These are phyloP conservation scores for Chlorophyllum brunneum DNA, from an alignment of 768 basidiomycete species.

Conservation along the genomic window DNA sequence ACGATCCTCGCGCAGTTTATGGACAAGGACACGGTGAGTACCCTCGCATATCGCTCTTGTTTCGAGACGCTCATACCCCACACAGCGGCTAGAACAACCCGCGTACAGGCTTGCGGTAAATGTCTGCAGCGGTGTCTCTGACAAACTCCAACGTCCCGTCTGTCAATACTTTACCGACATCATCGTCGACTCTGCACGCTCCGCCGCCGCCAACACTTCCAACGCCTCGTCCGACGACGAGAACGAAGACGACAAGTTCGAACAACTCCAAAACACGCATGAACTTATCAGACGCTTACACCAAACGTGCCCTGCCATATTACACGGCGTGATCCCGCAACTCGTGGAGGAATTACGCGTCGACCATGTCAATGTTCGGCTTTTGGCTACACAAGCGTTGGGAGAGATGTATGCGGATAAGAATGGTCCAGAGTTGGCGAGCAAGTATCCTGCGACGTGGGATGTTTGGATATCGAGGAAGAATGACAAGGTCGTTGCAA, in stretches of 20 bases:
- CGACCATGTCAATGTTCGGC: conserved; percentile 64
- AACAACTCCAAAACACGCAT: conserved; percentile 74
- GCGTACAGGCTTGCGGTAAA: conserved; percentile 80
- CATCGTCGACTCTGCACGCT: conserved; percentile 52
- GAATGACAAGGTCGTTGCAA: conserved; percentile 66
- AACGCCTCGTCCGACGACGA: conserved; percentile 19
- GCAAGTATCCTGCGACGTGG: conserved; percentile 85
- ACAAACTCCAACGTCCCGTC: conserved; percentile 85
- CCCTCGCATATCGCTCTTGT: conserved; percentile 2
- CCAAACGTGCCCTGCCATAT: conserved; percentile 71
- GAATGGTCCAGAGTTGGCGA: conserved; percentile 66
- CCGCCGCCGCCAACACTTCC: conserved; percentile 12
- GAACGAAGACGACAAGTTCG: conserved; percentile 59
- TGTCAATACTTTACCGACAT: conserved; percentile 93
- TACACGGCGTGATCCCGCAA: conserved; percentile 90
- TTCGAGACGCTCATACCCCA: background rate
- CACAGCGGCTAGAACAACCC: conserved; percentile 65
- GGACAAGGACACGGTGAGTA: conserved; percentile 68
- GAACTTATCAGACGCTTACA: conserved; percentile 82
- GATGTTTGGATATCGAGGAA: conserved; percentile 74
- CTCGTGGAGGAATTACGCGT: conserved; percentile 87
- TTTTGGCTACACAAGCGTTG: conserved; percentile 80
- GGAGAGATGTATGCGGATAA: conserved; percentile 90
- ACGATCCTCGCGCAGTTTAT: conserved; percentile 81
- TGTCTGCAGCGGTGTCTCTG: conserved; percentile 78